Conservation (phyloP, 768 basidiomycete species). For the Leccinum rimulosum region DNA sequence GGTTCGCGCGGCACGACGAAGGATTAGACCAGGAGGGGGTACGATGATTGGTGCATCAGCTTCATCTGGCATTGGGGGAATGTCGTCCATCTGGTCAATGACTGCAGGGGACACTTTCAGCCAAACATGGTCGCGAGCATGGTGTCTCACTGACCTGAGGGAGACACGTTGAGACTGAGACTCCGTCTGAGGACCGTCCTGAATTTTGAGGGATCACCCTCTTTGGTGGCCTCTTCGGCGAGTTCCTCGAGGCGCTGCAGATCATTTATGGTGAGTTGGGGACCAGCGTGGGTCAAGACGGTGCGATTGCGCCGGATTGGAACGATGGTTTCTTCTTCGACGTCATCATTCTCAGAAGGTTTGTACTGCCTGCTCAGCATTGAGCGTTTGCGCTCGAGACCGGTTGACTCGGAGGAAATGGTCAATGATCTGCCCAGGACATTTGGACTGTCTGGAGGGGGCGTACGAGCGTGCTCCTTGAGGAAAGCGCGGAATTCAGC, state of each 20-base stretch:
- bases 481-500: constrained; percentile 94
- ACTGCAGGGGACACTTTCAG: constrained; percentile 40
- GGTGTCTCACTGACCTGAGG: constrained; percentile 63
- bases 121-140: constrained; percentile 13
- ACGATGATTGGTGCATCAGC: constrained; percentile 85
- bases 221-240: constrained; percentile 84
- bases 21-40: constrained; percentile 82
- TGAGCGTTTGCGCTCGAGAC: constrained; percentile 81
- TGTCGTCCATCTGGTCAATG: constrained; percentile 65
- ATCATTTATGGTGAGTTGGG: constrained; percentile 89
- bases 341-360: constrained; percentile 73
- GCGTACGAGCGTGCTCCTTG: constrained; percentile 81
- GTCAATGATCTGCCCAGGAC: constrained; percentile 44
- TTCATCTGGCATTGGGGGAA: constrained; percentile 70
- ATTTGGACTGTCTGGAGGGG: constrained; percentile 48
- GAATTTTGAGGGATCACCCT: constrained; percentile 78
- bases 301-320: constrained; percentile 69
- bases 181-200: constrained; percentile 80
- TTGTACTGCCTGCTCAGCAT: constrained; percentile 95
- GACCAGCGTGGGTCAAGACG: constrained; percentile 63
- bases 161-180: constrained; percentile 82
- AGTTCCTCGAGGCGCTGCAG: constrained; percentile 92
- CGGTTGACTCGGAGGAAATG: constrained; percentile 32
- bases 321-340: constrained; percentile 69
- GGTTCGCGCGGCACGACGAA: constrained; percentile 90